Conservation (phyloP, 1,284 basidiomycete species). For the Ustilago esculenta region DNA sequence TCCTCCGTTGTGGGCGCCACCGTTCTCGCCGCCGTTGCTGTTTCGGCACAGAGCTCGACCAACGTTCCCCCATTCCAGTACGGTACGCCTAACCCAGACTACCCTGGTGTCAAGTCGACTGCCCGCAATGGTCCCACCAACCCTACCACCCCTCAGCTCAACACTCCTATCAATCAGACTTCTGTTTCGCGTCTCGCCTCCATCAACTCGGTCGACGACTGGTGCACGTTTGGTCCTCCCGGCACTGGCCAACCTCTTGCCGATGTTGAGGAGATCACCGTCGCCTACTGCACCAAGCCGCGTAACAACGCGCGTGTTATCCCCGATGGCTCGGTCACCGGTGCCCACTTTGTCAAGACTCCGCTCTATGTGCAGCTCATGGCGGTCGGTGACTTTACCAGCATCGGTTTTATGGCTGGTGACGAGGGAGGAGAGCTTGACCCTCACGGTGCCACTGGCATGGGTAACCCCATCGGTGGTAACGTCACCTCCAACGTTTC, state of each 20-base stretch:
- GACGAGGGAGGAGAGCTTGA: conserved; percentile 66
- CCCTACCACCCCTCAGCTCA: conserved; percentile 53
- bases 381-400: conserved; percentile 67
- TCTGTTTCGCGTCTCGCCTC: conserved; percentile 61
- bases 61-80: conserved; percentile 50
- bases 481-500: conserved; percentile 71
- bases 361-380: conserved; percentile 69
- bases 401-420: conserved; percentile 54
- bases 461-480: conserved; percentile 71
- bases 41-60: conserved; percentile 12
- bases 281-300: conserved; percentile 77
- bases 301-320: conserved; percentile 67
- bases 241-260: conserved; percentile 71
- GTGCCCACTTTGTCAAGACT: conserved; percentile 65
- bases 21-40: conserved; percentile 23
- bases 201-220: conserved; percentile 65
- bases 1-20: conserved; percentile 34
- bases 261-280: conserved; percentile 75
- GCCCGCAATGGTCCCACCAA: conserved; percentile 59
- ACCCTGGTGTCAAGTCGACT: conserved; percentile 53
- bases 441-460: conserved; percentile 66
- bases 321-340: conserved; percentile 65
- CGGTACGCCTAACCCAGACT: conserved; percentile 53
- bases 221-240: conserved; percentile 68
- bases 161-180: conserved; percentile 65